Evolutionary conservation across 179 eudicot genomes (phyloP).

Genomic region (Nepenthes alata): DNA sequence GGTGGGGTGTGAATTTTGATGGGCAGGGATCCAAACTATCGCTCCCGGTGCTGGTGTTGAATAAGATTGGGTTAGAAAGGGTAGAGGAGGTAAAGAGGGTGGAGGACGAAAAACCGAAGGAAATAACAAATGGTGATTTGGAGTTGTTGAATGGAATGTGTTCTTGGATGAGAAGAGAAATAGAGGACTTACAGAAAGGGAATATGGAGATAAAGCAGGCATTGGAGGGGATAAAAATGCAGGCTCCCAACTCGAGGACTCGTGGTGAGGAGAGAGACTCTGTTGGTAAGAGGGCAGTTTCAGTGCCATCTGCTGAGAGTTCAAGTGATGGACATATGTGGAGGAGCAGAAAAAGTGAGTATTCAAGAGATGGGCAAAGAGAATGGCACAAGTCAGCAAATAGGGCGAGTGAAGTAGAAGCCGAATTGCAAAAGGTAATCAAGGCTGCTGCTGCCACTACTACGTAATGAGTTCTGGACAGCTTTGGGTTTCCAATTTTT

Average conservation of each 20-base stretch:
- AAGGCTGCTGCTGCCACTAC: slow-evolving; percentile 34
- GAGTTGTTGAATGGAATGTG: slow-evolving; percentile 70
- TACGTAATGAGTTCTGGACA: no score
- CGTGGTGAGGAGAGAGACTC: slow-evolving; percentile 20
- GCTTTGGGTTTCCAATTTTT: no score
- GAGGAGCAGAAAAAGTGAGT: slow-evolving; percentile 46
- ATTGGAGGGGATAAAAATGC: slow-evolving; percentile 39
- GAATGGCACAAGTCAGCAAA: slow-evolving; percentile 27
- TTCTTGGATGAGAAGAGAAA: slow-evolving; percentile 57
- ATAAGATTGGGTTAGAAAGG: slow-evolving; percentile 73
- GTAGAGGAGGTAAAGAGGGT: slow-evolving; percentile 35
- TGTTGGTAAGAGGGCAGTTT: slow-evolving; percentile 21
- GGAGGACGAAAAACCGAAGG: slow-evolving; percentile 17
- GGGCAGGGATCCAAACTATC: slow-evolving; percentile 11
- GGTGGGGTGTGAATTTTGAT: slow-evolving; percentile 73
- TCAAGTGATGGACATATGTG: slow-evolving; percentile 48
- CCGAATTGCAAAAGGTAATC: slow-evolving; percentile 70
- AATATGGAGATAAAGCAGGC: slow-evolving; percentile 50
- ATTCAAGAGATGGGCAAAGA: slow-evolving; percentile 22
- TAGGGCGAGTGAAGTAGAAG: slow-evolving; percentile 42
- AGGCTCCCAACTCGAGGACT: slow-evolving; percentile 12
- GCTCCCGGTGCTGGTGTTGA: slow-evolving; percentile 60
- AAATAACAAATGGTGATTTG: slow-evolving; percentile 26
- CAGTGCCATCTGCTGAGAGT: slow-evolving; percentile 19
- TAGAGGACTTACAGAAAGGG: slow-evolving; percentile 51